Percentiles rank a stretch among this genome's conserved stretches.
phyloP scores from a whole-genome alignment of 1,284 basidiomycete species.

The Jaminaea rosea region DNA sequence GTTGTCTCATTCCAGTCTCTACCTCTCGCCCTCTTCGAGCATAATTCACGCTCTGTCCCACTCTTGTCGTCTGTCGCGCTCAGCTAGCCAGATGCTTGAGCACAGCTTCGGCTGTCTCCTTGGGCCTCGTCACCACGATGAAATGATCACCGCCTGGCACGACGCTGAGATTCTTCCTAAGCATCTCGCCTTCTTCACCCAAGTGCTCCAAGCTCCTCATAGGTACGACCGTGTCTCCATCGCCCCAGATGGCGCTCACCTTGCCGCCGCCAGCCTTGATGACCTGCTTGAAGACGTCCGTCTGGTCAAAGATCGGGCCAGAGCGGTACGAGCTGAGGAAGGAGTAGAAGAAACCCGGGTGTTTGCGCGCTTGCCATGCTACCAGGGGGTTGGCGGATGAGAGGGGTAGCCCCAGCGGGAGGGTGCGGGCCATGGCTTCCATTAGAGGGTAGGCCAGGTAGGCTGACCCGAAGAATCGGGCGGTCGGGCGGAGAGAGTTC shows the following conservation, averaged over 20 bases:
- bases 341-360: neutral
- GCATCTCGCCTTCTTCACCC: neutral
- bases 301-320: neutral
- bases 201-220: neutral
- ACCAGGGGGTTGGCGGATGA: neutral
- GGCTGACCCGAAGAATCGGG: neutral
- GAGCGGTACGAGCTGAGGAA: neutral
- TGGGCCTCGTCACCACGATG: too few relatives aligned
- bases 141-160: neutral
- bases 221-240: neutral
- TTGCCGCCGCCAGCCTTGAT: neutral
- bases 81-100: too few relatives aligned
- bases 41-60: too few relatives aligned
- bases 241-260: neutral
- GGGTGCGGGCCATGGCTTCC: neutral
- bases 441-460: neutral
- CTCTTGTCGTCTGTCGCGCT: too few relatives aligned
- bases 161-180: neutral
- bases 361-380: neutral
- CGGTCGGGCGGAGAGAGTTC: neutral
- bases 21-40: too few relatives aligned
- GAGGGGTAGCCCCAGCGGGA: neutral
- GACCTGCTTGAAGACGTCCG: neutral
- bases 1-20: too few relatives aligned
- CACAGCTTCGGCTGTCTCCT: too few relatives aligned